These are phyloP conservation scores for Venturia asperata DNA, from an alignment of 2,329 filamentous ascomycete genomes.

Conservation along the genomic window DNA sequence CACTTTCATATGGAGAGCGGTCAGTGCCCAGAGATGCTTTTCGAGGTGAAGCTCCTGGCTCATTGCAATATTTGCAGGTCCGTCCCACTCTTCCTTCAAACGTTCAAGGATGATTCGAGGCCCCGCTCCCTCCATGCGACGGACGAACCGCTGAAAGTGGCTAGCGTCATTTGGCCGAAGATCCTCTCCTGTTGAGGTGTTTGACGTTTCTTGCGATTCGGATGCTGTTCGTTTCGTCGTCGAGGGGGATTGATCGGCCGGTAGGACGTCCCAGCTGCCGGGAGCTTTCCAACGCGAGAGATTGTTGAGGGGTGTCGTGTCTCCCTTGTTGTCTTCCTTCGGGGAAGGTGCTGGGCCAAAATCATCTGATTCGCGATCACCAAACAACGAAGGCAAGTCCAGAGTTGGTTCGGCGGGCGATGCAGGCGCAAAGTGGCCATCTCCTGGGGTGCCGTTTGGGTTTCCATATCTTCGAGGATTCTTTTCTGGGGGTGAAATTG, in stretches of 20 bases:
- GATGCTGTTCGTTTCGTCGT: neutral
- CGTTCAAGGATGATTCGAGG: conserved; percentile 48
- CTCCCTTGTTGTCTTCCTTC: neutral
- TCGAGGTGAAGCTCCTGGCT: conserved; percentile 48
- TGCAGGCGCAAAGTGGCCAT: neutral
- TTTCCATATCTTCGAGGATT: neutral
- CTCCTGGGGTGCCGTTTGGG: neutral
- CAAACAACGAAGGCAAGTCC: conserved; percentile 3
- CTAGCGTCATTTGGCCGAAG: conserved; percentile 26
- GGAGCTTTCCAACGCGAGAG: conserved; percentile 11
- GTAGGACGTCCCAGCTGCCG: conserved; percentile 7
- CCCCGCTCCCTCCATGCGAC: conserved; percentile 49
- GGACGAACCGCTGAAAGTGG: conserved; percentile 47
- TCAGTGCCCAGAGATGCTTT: conserved; percentile 57
- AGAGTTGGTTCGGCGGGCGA: neutral
- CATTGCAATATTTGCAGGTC: conserved; percentile 40
- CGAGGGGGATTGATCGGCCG: neutral
- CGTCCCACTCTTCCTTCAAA: conserved; percentile 47
- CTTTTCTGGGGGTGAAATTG: neutral
- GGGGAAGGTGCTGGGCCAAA: neutral
- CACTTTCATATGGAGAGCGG: conserved; percentile 25
- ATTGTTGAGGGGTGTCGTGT: neutral
- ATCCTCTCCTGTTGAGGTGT: conserved; percentile 22
- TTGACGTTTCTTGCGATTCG: neutral
- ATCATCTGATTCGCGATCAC: neutral